phyloP scores from a whole-genome alignment of 1,284 basidiomycete species.

The Tetrapyrgos nigripes region DNA sequence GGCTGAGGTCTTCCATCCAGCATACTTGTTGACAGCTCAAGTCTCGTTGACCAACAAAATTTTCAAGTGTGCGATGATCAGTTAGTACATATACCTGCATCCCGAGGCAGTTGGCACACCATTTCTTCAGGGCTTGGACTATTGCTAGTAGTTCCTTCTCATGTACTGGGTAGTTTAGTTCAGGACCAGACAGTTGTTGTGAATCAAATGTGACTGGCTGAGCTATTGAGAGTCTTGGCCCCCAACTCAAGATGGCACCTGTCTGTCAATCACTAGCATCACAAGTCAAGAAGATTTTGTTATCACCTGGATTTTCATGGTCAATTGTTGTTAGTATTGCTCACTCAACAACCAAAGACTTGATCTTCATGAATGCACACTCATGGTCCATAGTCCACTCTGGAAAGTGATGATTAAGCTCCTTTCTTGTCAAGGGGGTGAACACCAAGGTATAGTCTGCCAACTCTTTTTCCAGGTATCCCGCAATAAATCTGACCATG shows the following conservation, averaged over 20 bases:
- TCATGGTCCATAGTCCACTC: slow-evolving; percentile 28
- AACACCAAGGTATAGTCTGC: slow-evolving; percentile 30
- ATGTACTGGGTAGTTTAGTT: slow-evolving; percentile 37
- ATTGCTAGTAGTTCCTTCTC: slow-evolving; percentile 41
- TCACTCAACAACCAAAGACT: slow-evolving; percentile 21
- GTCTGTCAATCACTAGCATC: slow-evolving; percentile 35
- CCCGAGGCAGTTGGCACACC: slow-evolving; percentile 37
- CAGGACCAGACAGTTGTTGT: slow-evolving; percentile 33
- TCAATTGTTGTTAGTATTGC: slow-evolving; percentile 25
- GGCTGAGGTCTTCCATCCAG: slow-evolving; percentile 39
- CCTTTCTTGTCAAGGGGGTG: slow-evolving; percentile 30
- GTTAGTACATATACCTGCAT: slow-evolving; percentile 38
- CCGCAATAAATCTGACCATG: slow-evolving; percentile 34
- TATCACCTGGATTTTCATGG: too few species aligned
- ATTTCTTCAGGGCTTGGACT: slow-evolving; percentile 31
- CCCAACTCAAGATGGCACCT: slow-evolving; percentile 32
- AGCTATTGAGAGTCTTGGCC: slow-evolving; percentile 28
- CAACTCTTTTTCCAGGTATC: slow-evolving; percentile 26
- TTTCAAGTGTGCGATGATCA: slow-evolving; percentile 45
- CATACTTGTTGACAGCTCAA: slow-evolving; percentile 37
- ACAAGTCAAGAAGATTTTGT: slow-evolving; percentile 36
- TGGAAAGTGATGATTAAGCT: slow-evolving; percentile 22
- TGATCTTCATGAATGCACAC: slow-evolving; percentile 33
- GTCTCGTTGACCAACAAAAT: slow-evolving; percentile 40
- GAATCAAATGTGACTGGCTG: slow-evolving; percentile 37